phyloP scores from a whole-genome alignment of 1,284 basidiomycete species.

The Trichosporon inkin region DNA sequence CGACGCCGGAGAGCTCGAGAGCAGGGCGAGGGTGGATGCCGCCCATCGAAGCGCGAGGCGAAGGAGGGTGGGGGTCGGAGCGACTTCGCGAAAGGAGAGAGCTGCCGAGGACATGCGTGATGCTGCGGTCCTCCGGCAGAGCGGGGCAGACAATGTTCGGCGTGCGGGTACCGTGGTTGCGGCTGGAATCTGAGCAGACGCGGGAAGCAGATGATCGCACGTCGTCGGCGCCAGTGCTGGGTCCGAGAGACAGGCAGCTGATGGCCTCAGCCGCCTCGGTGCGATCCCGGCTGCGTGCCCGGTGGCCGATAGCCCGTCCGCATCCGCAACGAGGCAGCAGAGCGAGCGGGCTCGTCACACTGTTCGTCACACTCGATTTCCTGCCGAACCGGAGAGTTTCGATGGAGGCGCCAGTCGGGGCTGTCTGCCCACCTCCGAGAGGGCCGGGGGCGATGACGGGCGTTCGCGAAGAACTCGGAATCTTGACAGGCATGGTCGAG shows the following conservation, averaged over 20 bases:
- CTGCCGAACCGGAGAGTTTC: slow-evolving; percentile 48
- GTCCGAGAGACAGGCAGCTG: slow-evolving; percentile 34
- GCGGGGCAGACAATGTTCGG: slow-evolving; percentile 17
- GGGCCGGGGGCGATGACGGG: slow-evolving; percentile 14
- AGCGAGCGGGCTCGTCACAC: slow-evolving; percentile 44
- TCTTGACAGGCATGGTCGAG: slow-evolving; percentile 43
- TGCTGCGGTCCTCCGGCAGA: slow-evolving; percentile 17
- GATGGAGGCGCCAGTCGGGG: slow-evolving; percentile 34
- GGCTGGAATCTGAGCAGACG: neutral
- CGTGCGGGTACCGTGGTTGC: slow-evolving; percentile 21
- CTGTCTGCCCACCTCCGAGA: slow-evolving; percentile 9
- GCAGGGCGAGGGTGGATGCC: slow-evolving; percentile 19
- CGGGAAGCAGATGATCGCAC: slow-evolving; percentile 1
- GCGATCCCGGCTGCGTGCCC: slow-evolving; percentile 20
- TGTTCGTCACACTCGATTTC: slow-evolving; percentile 41
- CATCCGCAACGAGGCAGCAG: slow-evolving; percentile 44
- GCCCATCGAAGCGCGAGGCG: slow-evolving; percentile 19
- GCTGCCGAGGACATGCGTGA: slow-evolving; percentile 19
- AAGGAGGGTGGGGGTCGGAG: slow-evolving; percentile 37
- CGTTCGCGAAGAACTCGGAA: slow-evolving; percentile 29
- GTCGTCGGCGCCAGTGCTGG: slow-evolving; percentile 22
- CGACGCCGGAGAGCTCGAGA: slow-evolving; percentile 7
- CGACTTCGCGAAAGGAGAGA: slow-evolving; percentile 41
- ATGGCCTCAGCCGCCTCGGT: slow-evolving; percentile 23
- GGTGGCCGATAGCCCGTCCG: slow-evolving; percentile 40